These are phyloP conservation scores for sunflower (Helianthus annuus) DNA, from an alignment of 129 eudicot genomes.

Conservation along the genomic window HanXRQr2.0-SUNRISE NC_035434.2:168325957-168326456, in stretches of 20 bases:
- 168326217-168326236: too few relatives aligned
- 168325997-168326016: slow-evolving; percentile 53
- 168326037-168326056: slow-evolving; percentile 9
- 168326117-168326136: too few relatives aligned
- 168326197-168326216: too few relatives aligned
- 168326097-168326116: too few relatives aligned
- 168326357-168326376: neutral
- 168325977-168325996: slow-evolving; percentile 69
- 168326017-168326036: slow-evolving; percentile 48
- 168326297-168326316: too few relatives aligned
- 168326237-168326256: too few relatives aligned
- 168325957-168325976: slow-evolving; percentile 68
- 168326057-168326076: neutral
- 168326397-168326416: slow-evolving; percentile 57
- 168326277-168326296: too few relatives aligned
- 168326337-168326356: slow-evolving; percentile 6
- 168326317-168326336: neutral
- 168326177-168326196: too few relatives aligned
- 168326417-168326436: slow-evolving; percentile 61
- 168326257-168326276: too few relatives aligned
- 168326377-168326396: slow-evolving; percentile 63
- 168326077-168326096: too few relatives aligned
- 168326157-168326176: too few relatives aligned
- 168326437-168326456: slow-evolving; percentile 43
- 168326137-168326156: too few relatives aligned